phyloP scores from a whole-genome alignment of 495 filamentous ascomycete species.

The Trichoderma reesei region DNA sequence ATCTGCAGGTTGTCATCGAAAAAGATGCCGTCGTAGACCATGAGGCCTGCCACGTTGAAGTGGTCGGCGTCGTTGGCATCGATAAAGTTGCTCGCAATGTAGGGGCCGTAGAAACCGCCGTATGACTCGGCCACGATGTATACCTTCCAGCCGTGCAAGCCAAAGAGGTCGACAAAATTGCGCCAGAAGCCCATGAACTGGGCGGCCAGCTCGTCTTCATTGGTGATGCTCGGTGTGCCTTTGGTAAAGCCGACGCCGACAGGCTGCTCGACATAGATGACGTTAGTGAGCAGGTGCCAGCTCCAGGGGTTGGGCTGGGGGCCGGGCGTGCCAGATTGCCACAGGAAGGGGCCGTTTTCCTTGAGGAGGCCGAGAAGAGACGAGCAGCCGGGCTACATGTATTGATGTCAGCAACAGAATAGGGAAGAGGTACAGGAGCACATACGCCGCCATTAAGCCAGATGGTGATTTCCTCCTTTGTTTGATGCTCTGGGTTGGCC shows the following conservation, averaged over 20 bases:
- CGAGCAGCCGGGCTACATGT: slow-evolving; percentile 49
- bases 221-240: slow-evolving; percentile 49
- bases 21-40: slow-evolving; percentile 62
- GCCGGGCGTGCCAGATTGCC: slow-evolving; percentile 56
- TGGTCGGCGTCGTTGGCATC: slow-evolving; percentile 55
- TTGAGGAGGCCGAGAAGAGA: slow-evolving; percentile 61
- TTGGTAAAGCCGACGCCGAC: slow-evolving; percentile 66
- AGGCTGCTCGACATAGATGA: slow-evolving; percentile 69
- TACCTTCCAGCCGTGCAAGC: slow-evolving; percentile 50
- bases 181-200: slow-evolving; percentile 66
- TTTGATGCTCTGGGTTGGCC: not conserved
- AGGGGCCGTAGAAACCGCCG: slow-evolving; percentile 70
- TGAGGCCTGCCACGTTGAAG: slow-evolving; percentile 56
- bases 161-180: slow-evolving; percentile 60
- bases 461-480: slow-evolving; percentile 42
- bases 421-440: not conserved
- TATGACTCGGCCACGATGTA: slow-evolving; percentile 65
- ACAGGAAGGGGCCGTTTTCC: slow-evolving; percentile 69
- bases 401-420: not conserved
- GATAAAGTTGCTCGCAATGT: slow-evolving; percentile 67
- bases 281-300: slow-evolving; percentile 67
- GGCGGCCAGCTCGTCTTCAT: slow-evolving; percentile 53
- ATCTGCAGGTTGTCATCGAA: slow-evolving; percentile 38
- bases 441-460: slow-evolving; percentile 60
- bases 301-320: slow-evolving; percentile 57